phyloP scores from a whole-genome alignment of 2,329 filamentous ascomycete genomes.

The Alternaria conjuncta region DNA sequence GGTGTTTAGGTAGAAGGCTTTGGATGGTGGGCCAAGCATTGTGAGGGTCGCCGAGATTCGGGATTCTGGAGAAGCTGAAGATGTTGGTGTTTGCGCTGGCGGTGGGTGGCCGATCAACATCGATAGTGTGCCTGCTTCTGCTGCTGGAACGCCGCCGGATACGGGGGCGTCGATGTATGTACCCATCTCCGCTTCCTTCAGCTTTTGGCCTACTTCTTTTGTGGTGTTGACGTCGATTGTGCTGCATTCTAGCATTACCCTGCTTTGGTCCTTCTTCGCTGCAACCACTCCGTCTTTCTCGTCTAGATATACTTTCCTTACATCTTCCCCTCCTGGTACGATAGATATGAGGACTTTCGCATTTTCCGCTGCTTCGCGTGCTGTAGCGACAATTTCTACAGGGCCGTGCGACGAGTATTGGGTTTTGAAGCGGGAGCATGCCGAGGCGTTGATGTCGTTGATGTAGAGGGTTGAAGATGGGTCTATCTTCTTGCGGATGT shows the following conservation, averaged over 20 bases:
- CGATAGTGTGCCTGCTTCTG: constrained; percentile 31
- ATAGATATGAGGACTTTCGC: constrained; percentile 37
- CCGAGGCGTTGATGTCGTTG: constrained; percentile 36
- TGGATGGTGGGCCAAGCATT: constrained; percentile 34
- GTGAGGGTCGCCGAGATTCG: constrained; percentile 15
- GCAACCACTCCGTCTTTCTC: constrained; percentile 33
- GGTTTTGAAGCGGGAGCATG: constrained; percentile 30
- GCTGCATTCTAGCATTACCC: constrained; percentile 41
- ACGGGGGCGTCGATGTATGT: constrained; percentile 42
- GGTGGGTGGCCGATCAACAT: constrained; percentile 37
- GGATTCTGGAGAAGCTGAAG: constrained; percentile 1
- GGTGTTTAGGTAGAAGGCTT: constrained; percentile 38
- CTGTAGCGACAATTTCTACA: constrained; percentile 33
- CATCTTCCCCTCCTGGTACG: constrained; percentile 34
- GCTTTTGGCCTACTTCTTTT: constrained; percentile 27
- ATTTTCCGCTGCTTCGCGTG: constrained; percentile 37
- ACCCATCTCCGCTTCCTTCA: constrained; percentile 20
- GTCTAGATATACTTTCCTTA: constrained; percentile 40
- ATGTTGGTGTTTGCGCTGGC: constrained; percentile 7
- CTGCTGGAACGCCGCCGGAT: constrained; percentile 43
- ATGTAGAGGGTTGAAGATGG: constrained; percentile 30
- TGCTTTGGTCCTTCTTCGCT: constrained; percentile 18
- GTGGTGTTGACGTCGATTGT: constrained; percentile 41
- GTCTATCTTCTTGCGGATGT: constrained; percentile 36
- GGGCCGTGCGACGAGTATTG: constrained; percentile 27